These are phyloP conservation scores for Ophiocordyceps sinensis DNA, from an alignment of 2,329 filamentous ascomycete genomes.

Conservation along the genomic window DNA sequence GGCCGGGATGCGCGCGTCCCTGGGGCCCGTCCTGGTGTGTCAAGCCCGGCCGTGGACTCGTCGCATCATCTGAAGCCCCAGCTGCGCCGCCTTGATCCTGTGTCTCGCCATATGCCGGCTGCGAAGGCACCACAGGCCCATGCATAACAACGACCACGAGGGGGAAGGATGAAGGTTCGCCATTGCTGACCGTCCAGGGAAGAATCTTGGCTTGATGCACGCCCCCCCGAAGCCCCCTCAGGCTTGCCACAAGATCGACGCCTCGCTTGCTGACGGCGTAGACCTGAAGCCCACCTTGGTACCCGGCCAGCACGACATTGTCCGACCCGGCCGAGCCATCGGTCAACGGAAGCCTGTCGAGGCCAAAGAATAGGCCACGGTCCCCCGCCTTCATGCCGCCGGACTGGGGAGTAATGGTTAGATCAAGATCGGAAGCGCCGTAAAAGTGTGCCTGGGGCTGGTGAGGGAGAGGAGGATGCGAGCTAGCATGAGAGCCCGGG, in stretches of 20 bases:
- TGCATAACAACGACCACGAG: constrained; percentile 70
- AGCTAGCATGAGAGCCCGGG: constrained; percentile 27
- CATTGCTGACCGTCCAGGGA: constrained; percentile 45
- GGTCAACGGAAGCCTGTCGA: constrained; percentile 52
- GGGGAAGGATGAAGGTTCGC: constrained; percentile 46
- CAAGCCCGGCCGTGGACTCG: constrained; percentile 25
- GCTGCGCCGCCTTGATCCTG: constrained; percentile 21
- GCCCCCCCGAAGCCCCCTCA: constrained; percentile 66
- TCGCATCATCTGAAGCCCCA: constrained; percentile 24
- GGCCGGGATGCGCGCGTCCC: constrained; percentile 19
- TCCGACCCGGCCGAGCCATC: constrained; percentile 29
- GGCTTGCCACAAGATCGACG: constrained; percentile 50
- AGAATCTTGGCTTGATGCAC: constrained; percentile 75
- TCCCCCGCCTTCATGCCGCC: constrained; percentile 49
- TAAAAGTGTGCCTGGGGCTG: constrained; percentile 68
- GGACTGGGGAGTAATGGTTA: constrained; percentile 43
- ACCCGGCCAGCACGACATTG: constrained; percentile 62
- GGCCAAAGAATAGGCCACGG: constrained; percentile 64
- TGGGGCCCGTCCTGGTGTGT: constrained; percentile 21
- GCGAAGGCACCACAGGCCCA: constrained; percentile 48
- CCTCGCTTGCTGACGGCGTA: constrained; percentile 59
- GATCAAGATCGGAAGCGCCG: constrained; percentile 57
- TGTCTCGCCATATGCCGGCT: constrained; percentile 18
- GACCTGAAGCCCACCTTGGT: constrained; percentile 66
- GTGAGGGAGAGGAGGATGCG: constrained; percentile 54